phyloP scores from a whole-genome alignment of 495 filamentous ascomycete species.

The Annulohypoxylon bovei region DNA sequence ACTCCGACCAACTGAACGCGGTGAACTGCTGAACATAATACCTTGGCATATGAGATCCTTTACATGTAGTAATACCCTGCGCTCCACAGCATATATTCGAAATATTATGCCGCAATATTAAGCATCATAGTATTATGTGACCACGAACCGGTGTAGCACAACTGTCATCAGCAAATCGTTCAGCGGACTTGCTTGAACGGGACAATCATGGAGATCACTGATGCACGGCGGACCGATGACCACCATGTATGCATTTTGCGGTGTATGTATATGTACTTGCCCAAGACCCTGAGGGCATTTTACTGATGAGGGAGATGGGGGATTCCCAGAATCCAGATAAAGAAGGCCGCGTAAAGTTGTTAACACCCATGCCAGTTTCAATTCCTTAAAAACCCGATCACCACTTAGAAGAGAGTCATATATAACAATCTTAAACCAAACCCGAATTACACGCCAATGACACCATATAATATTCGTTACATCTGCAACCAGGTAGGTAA shows the following conservation, averaged over 20 bases:
- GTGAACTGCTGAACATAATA: background rate
- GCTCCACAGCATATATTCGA: conserved; percentile 8
- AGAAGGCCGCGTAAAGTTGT: conserved; percentile 34
- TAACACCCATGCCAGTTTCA: conserved; percentile 25
- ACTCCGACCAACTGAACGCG: conserved; percentile 11
- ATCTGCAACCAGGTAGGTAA: background rate
- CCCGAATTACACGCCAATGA: background rate
- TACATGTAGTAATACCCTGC: conserved; percentile 6
- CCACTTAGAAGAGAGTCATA: background rate
- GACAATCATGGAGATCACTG: conserved; percentile 22
- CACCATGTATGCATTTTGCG: background rate
- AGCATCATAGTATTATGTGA: background rate
- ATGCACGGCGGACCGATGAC: conserved; percentile 24
- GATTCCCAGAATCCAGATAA: conserved; percentile 25
- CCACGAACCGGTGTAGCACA: conserved; percentile 2
- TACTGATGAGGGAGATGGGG: conserved; percentile 10
- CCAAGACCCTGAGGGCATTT: conserved; percentile 8
- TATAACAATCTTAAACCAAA: conserved; percentile 10
- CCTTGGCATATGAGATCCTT: background rate
- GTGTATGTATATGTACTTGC: conserved; percentile 3
- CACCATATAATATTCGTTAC: background rate
- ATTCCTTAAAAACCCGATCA: conserved; percentile 38
- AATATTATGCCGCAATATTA: conserved; percentile 18
- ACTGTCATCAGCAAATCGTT: background rate
- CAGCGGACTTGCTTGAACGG: conserved; percentile 29